Base-by-base conservation (phyloP, 2,329 filamentous ascomycete genomes). In the Periglandula ipomoeae region DNA sequence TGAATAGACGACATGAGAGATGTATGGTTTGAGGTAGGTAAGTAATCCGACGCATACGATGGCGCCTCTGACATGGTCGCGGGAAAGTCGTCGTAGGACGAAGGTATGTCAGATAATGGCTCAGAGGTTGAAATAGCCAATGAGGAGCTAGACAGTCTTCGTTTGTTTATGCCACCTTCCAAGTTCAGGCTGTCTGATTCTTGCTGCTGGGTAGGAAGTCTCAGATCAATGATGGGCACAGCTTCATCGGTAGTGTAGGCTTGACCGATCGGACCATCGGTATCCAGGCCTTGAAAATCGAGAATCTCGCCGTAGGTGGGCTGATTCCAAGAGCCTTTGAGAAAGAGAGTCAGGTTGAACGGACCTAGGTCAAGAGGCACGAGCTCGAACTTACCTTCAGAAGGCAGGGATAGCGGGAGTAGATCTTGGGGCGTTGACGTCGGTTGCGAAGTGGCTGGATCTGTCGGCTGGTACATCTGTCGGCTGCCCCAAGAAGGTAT, bases 1-100 rank as follows among this genome's bases (percentile, higher is more conserved):
- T 87, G 81, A 9, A 79, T 85, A 24, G 82, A 81, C 27, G 81
- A 81, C 69, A 85, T 84, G 54, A 85, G 65, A n/a, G 81, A 85
- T 62, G 80, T 86, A 50, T 79, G 70, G 65, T 84, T 84, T 26
- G 81, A 84, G 52, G 75, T 76, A 11, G 79, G 75, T 40, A 84
- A 82, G 59, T 84, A 86, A 57, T 84, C 81, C 7, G 80, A 81
- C 55, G 68, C 72, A 64, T 84, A 84, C 11, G 82, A 84, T 27
- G 81, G 77, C 34, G 81, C 79, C 54, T 87, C 83, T 7, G 83
- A 84, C 49, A 83, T 65, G 20, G 78, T 73, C 22, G 82, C 70
- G 15, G 84, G 82, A 59, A 85, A 79, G 54, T 89, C 84, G 50
- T 89, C 84, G 60, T 84, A 87, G 4, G 81, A 81, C 43, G 81